Percentiles rank a stretch among this genome's conserved stretches.
Evolutionary conservation across 306 rosid species (phyloP).

Genomic region (Rosa persica): DNA sequence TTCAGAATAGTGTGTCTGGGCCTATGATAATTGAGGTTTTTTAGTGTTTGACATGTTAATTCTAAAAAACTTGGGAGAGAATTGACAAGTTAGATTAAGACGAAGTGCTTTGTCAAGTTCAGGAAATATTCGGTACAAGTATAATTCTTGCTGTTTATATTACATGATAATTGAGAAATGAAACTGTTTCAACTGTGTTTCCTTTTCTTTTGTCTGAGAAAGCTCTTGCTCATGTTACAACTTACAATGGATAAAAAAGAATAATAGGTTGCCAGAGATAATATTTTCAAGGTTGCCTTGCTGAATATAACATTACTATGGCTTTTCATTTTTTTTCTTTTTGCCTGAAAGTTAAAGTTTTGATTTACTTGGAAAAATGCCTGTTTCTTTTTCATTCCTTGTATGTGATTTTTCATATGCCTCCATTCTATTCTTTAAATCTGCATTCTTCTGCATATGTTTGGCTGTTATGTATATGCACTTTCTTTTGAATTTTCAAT

Average conservation of each 20-base stretch:
- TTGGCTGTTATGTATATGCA: not conserved
- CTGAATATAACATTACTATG: not conserved
- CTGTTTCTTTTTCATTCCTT: not conserved
- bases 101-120: not conserved
- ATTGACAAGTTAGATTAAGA: not conserved
- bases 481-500: not conserved
- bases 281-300: constrained; percentile 1
- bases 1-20: not conserved
- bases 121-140: not conserved
- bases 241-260: not conserved
- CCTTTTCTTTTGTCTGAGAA: no score
- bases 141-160: no score
- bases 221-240: not conserved
- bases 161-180: not conserved
- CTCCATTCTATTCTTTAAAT: not conserved
- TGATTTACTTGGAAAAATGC: not conserved
- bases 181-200: not conserved
- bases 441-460: not conserved
- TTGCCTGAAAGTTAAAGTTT: not conserved
- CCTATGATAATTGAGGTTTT: not conserved
- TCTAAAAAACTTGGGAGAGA: not conserved
- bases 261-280: not conserved
- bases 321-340: no score
- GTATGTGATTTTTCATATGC: not conserved
- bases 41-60: not conserved